Evolutionary conservation across 2,329 filamentous ascomycete genomes (phyloP).

Genomic region (Xylariaceae sp.): DNA sequence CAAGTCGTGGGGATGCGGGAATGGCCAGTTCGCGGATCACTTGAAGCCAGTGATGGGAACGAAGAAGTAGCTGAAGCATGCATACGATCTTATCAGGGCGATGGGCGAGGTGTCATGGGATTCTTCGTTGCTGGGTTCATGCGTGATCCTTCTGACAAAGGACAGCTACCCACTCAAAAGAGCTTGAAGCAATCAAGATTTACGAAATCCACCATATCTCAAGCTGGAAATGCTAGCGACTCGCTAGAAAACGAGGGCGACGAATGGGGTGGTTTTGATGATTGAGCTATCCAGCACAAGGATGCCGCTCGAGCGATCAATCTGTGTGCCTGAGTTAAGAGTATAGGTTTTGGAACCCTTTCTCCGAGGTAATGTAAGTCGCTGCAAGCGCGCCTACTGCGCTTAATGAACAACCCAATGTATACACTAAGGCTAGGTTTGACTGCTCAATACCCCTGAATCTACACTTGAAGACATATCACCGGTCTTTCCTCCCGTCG

Average conservation of each 20-base stretch:
- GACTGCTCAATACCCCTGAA: no score
- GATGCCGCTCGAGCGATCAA: no score
- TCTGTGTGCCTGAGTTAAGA: no score
- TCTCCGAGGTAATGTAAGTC: no score
- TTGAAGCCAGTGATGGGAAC: slow-evolving; percentile 46
- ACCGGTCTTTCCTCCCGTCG: no score
- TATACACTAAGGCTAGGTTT: no score
- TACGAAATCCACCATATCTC: background rate
- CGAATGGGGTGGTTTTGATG: slow-evolving; percentile 34
- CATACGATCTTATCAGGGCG: slow-evolving; percentile 76
- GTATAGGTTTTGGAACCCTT: no score
- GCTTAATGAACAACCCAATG: no score
- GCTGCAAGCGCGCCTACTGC: no score
- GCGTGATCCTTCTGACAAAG: slow-evolving; percentile 44
- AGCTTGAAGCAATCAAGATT: background rate
- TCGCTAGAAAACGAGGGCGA: slow-evolving; percentile 21
- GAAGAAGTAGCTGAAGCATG: slow-evolving; percentile 65
- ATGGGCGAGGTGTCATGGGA: slow-evolving; percentile 81
- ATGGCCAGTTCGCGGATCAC: slow-evolving; percentile 67
- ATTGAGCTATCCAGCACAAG: no score
- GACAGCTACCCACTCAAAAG: slow-evolving; percentile 10
- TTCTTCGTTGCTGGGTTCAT: slow-evolving; percentile 94
- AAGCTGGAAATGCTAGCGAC: slow-evolving; percentile 12
- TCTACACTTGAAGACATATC: no score
- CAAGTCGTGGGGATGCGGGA: slow-evolving; percentile 72